Base-by-base conservation (phyloP, 2,329 filamentous ascomycete genomes). In the Cytospora leucostoma region DNA sequence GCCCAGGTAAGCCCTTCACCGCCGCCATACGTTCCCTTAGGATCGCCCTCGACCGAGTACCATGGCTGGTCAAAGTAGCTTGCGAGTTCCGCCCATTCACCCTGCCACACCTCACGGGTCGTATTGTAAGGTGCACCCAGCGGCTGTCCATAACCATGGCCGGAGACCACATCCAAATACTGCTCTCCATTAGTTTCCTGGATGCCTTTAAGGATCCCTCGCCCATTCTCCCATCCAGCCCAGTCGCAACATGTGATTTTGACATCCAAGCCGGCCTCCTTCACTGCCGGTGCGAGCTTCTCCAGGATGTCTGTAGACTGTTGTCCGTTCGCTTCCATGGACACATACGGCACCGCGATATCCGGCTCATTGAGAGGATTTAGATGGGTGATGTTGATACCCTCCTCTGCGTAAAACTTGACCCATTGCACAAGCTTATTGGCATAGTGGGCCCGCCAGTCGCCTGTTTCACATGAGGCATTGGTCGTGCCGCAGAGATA, bases 41-140 rank as follows among this genome's bases (percentile, higher is more conserved):
- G 57, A 17, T 62, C 55, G 13, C 57, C 65, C 11, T 52, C 59
- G n/a, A 40, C 52, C 13, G 49, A 61, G 35, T 55, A 60, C 56
- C 53, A 65, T 27, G 62, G 60, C 40, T 65, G 60, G 35, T 58
- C 53, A 56, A 63, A 65, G 49, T 38, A 44, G 27, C 61, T 62
- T 2, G 59, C 57, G 27, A 65, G 59, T 15, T 61, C 65, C 10
- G 59, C 65, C 65, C 63, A 65, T 17, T 81, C 78, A 0, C 78
- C 80, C 62, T 79, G 72, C 80, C 79, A 80, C 34, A 75, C 75
- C 17, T 71, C 70, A 21, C 73, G 68, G n/a, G 63, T 70, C 0
- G 78, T 80, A 59, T 70, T 69, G 56, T 80, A 71, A 0, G 75
- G 71, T n/a, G 71, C 70, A 37, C 66, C 71, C 0, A 75, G 74